Percentiles rank a stretch among this genome's conserved stretches.
Evolutionary conservation across 768 basidiomycete genomes (phyloP).

Genomic region (Peribolospora kevripleyi): DNA sequence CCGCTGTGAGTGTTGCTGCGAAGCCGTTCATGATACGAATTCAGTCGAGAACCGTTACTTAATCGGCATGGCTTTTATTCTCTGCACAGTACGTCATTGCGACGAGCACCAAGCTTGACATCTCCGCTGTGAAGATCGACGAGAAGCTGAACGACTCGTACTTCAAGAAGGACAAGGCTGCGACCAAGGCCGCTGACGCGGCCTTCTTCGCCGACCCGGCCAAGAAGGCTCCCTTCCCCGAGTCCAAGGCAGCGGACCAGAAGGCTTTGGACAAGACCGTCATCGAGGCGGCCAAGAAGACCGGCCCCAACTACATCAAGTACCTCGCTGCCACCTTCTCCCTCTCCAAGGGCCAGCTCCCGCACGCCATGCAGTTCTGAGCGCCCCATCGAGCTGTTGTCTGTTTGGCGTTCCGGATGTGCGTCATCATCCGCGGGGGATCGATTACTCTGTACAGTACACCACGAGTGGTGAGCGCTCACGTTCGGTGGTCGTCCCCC

Average conservation of each 20-base stretch:
- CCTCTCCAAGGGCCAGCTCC: slow-evolving; percentile 87
- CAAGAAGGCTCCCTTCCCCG: slow-evolving; percentile 62
- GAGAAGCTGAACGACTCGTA: slow-evolving; percentile 83
- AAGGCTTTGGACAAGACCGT: slow-evolving; percentile 59
- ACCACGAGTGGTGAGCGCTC: too few species aligned
- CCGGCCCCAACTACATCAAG: slow-evolving; percentile 54
- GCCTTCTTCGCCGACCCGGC: slow-evolving; percentile 81
- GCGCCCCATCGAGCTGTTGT: not conserved
- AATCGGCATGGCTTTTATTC: too few species aligned
- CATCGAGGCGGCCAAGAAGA: slow-evolving; percentile 65
- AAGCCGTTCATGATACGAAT: too few species aligned
- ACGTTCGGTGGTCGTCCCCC: too few species aligned
- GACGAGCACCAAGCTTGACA: slow-evolving; percentile 78
- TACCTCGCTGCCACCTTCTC: slow-evolving; percentile 85
- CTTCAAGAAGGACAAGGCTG: slow-evolving; percentile 56
- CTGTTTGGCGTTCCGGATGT: too few species aligned
- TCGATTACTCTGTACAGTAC: too few species aligned
- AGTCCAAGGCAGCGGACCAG: slow-evolving; percentile 70
- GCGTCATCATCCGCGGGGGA: too few species aligned
- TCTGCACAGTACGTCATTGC: slow-evolving; percentile 55
- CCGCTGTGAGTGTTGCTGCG: slow-evolving; percentile 27
- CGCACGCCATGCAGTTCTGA: slow-evolving; percentile 80
- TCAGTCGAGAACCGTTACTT: too few species aligned
- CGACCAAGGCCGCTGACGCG: slow-evolving; percentile 62
- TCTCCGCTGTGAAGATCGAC: slow-evolving; percentile 47